Percentiles rank a stretch among this genome's conserved stretches.
Conservation (phyloP, 2,329 filamentous ascomycete genomes). For the Aplosporella prunicola region DNA sequence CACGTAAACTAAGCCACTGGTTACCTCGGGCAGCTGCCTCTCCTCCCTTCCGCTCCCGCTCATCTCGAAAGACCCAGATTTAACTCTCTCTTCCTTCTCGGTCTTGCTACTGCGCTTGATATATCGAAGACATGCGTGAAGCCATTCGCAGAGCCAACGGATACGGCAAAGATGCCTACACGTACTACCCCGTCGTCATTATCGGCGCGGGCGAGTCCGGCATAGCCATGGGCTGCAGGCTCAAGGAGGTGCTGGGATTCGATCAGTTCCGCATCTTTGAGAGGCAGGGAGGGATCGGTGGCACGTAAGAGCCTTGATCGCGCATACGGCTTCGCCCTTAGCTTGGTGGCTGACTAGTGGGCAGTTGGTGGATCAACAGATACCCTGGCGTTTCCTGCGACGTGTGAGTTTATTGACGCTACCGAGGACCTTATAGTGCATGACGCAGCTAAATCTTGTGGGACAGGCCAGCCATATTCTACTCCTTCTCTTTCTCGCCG, state of each 20-base stretch:
- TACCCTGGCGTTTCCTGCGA: conserved; percentile 51
- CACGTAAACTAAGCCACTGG: no score
- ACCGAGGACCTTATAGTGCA: no score
- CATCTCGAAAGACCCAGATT: no score
- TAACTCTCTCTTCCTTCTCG: no score
- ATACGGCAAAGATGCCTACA: conserved; percentile 30
- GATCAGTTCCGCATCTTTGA: conserved; percentile 55
- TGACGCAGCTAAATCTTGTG: no score
- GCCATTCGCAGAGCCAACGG: conserved; percentile 29
- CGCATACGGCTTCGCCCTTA: background rate
- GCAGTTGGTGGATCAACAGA: conserved; percentile 49
- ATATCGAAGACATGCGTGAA: no score
- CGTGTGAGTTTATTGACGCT: conserved; percentile 30
- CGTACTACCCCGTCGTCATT: conserved; percentile 42
- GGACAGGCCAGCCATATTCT: conserved; percentile 44
- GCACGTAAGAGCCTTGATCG: conserved; percentile 31
- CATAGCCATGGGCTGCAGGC: conserved; percentile 50
- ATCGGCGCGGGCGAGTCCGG: conserved; percentile 55
- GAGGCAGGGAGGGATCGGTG: conserved; percentile 47
- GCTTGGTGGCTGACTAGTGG: background rate
- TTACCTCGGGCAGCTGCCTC: no score
- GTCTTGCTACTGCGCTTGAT: no score
- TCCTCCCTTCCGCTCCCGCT: no score
- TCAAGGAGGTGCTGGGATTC: conserved; percentile 49
- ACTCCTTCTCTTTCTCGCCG: conserved; percentile 48